Evolutionary conservation across 2,329 filamentous ascomycete species (phyloP).

Genomic region (Fusarium sp.): DNA sequence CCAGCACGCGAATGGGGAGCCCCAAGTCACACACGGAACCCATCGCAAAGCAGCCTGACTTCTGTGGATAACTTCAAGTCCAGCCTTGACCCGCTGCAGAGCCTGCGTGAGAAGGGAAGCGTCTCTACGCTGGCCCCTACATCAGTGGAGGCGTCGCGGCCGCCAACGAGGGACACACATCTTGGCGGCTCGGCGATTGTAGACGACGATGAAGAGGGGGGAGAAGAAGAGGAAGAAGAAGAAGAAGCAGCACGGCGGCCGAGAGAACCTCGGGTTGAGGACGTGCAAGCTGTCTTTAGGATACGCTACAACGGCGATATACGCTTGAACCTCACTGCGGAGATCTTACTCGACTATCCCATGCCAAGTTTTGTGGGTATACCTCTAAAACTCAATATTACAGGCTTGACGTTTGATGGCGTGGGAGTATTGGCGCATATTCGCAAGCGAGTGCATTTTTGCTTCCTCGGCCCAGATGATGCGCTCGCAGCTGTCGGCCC

Average conservation of each 20-base stretch:
- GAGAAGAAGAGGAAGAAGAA: constrained; percentile 45
- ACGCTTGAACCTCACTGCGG: constrained; percentile 86
- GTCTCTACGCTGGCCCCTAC: constrained; percentile 70
- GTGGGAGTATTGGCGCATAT: constrained; percentile 94
- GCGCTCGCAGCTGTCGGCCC: constrained; percentile 75
- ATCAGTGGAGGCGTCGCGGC: constrained; percentile 61
- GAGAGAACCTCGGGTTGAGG: constrained; percentile 80
- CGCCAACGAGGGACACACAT: constrained; percentile 64
- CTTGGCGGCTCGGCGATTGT: constrained; percentile 50
- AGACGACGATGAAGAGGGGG: constrained; percentile 48
- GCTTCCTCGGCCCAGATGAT: constrained; percentile 92
- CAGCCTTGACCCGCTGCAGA: constrained; percentile 52
- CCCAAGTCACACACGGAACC: constrained; percentile 52
- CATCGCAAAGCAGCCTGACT: constrained; percentile 57
- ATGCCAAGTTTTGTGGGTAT: constrained; percentile 99
- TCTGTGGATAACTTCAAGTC: constrained; percentile 54
- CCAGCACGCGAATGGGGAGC: constrained; percentile 22
- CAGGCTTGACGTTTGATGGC: constrained; percentile 92
- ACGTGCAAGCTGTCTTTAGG: constrained; percentile 91
- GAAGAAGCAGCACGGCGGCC: constrained; percentile 31
- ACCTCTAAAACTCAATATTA: constrained; percentile 93
- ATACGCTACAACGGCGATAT: constrained; percentile 91
- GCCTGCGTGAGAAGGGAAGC: constrained; percentile 66
- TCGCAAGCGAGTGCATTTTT: constrained; percentile 88
- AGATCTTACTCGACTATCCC: constrained; percentile 96